phyloP scores from a whole-genome alignment of 2,329 filamentous ascomycete species.

The Byssothecium circinans region DNA sequence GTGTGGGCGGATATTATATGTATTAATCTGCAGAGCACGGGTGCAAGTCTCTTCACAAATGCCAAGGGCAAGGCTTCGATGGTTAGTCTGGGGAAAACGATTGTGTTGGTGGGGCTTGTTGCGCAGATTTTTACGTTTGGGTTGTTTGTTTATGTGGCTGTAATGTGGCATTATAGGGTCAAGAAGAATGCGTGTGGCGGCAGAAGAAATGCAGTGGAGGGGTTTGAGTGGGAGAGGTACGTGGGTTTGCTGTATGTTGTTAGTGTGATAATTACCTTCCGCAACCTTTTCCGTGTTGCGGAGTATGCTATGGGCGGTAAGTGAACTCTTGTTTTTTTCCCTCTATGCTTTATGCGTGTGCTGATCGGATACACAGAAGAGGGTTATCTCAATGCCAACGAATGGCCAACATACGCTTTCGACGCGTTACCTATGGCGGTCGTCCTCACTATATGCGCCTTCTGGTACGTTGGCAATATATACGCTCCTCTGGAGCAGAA shows the following conservation, averaged over 20 bases:
- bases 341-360: neutral
- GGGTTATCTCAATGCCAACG: constrained; percentile 52
- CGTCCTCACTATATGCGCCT: neutral
- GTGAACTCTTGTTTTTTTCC: neutral
- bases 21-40: constrained; percentile 52
- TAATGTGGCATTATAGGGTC: constrained; percentile 14
- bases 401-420: constrained; percentile 55
- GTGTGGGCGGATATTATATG: constrained; percentile 55
- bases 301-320: constrained; percentile 52
- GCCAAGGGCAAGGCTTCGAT: constrained; percentile 4
- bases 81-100: constrained; percentile 41
- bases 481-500: neutral
- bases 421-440: constrained; percentile 49
- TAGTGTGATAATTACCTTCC: constrained; percentile 52
- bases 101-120: constrained; percentile 51
- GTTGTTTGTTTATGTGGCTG: constrained; percentile 45
- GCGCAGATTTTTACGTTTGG: constrained; percentile 53
- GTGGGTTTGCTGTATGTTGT: constrained; percentile 49
- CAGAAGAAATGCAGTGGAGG: neutral
- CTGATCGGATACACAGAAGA: constrained; percentile 17
- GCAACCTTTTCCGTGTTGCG: constrained; percentile 52
- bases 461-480: constrained; percentile 1
- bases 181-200: neutral
- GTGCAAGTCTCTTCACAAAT: constrained; percentile 37
- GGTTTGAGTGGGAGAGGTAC: constrained; percentile 33